Base-by-base conservation (phyloP, 2,329 filamentous ascomycete genomes). In the Fusarium sp. region DNA sequence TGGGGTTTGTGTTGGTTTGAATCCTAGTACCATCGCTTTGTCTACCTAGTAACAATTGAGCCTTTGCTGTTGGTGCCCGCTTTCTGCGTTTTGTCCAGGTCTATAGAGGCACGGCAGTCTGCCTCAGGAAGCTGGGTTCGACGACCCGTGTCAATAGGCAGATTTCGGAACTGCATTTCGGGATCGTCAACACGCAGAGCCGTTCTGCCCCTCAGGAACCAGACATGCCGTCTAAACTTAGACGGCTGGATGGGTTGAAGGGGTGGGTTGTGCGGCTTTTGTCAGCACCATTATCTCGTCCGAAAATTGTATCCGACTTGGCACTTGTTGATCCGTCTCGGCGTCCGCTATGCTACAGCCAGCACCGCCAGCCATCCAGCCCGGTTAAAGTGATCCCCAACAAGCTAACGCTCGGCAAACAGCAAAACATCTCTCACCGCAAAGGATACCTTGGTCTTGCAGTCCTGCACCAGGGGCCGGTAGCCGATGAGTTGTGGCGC, bases 401-500 rank as follows among this genome's bases (percentile, higher is more conserved):
- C 44, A 23, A 23, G 23, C 23, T 23, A 50, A 23, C 55, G 44
- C 34, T 58, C 55, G 55, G 43, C 37, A 65, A 44, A 28, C 30
- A 50, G 30, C 30, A 43, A 56, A 30, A 13, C 6, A 48, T 46
- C 58, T 55, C 62, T 67, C 47, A 46, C 39, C 52, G 65, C 47
- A 68, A 50, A 48, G 39, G 61, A 36, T 27, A 48, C 28, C 27
- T 54, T 46, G 36, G 39, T 44, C 31, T 65, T 37, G 34, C 36
- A 36, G 36, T 37, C 59, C 47, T 56, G 40, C 53, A 27, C 63
- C 44, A 50, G 61, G 64, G 39, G 37, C 54, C 61, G 43, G 51
- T 34, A 52, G 41, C 65, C 65, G 43, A 69, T 57, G 58, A 51
- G 65, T 60, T 66, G 64, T 72, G 66, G 71, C 66, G 69, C 58